Percentiles rank a stretch among this genome's conserved stretches.
Evolutionary conservation across 805 yeast species (phyloP).

Genomic region (Pichia kluyveri): DNA sequence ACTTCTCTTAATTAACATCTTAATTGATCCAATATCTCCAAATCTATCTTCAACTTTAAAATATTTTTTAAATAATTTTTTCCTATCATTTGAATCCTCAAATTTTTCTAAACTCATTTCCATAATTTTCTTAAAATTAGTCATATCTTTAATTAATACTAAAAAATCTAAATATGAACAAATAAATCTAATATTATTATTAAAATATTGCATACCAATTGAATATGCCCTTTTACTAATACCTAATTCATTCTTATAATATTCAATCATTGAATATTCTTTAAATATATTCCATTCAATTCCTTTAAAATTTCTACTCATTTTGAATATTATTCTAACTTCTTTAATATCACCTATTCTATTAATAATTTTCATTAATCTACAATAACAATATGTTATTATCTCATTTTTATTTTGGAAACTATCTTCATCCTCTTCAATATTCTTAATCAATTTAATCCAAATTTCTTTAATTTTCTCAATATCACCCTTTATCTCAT

Average conservation of each 20-base stretch:
- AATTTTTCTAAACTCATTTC: constrained; percentile 60
- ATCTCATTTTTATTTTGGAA: constrained; percentile 4
- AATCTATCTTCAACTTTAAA: constrained; percentile 59
- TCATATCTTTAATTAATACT: constrained; percentile 54
- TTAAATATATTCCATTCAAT: constrained; percentile 70
- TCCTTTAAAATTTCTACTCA: constrained; percentile 52
- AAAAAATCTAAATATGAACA: constrained; percentile 65
- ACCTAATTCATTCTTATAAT: constrained; percentile 52
- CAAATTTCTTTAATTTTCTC: constrained; percentile 43
- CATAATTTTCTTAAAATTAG: constrained; percentile 69
- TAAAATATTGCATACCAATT: constrained; percentile 53
- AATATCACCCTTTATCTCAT: constrained; percentile 48
- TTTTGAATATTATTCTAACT: constrained; percentile 64
- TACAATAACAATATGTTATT: constrained; percentile 59
- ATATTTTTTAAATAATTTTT: constrained; percentile 46
- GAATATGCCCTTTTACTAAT: constrained; percentile 74
- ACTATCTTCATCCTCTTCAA: constrained; percentile 11
- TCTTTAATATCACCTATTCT: constrained; percentile 39
- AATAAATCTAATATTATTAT: constrained; percentile 50
- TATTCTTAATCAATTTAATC: constrained; percentile 38
- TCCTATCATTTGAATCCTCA: constrained; percentile 22
- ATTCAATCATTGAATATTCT: constrained; percentile 78
- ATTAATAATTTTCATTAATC: constrained; percentile 63
- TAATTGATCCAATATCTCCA: constrained; percentile 62
- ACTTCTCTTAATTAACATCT: constrained; percentile 58